phyloP scores from a whole-genome alignment of 2,329 filamentous ascomycete genomes.

The Scleromitrula shiraiana region DNA sequence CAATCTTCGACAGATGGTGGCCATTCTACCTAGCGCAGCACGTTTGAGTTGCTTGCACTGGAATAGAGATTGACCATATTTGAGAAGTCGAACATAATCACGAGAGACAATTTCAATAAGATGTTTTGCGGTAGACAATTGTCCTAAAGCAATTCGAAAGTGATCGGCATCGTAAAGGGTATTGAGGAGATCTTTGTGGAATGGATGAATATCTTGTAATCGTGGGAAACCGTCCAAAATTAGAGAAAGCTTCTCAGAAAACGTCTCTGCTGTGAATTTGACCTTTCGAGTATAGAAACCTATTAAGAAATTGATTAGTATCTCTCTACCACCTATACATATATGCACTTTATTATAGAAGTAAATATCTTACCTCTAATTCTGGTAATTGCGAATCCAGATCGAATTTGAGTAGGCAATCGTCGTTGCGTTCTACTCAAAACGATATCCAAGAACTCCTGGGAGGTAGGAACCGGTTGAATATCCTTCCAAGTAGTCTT shows the following conservation, averaged over 20 bases:
- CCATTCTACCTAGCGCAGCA: slow-evolving; percentile 94
- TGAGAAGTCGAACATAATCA: slow-evolving; percentile 92
- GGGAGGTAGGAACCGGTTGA: slow-evolving; percentile 78
- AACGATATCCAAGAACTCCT: slow-evolving; percentile 97
- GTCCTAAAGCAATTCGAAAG: slow-evolving; percentile 92
- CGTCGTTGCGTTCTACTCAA: slow-evolving; percentile 87
- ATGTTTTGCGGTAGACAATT: slow-evolving; percentile 92
- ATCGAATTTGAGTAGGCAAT: slow-evolving; percentile 88
- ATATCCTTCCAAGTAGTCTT: slow-evolving; percentile 68
- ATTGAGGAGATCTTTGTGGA: slow-evolving; percentile 81
- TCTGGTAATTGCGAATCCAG: slow-evolving; percentile 92
- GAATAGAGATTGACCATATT: slow-evolving; percentile 94
- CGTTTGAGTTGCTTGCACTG: slow-evolving; percentile 99
- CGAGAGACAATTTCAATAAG: slow-evolving; percentile 92
- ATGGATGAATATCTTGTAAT: slow-evolving; percentile 89
- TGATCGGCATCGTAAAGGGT: slow-evolving; percentile 98
- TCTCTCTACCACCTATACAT: not conserved
- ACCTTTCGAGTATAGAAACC: slow-evolving; percentile 96
- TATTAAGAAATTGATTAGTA: slow-evolving; percentile 30
- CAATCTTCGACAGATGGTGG: slow-evolving; percentile 87
- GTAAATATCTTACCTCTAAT: slow-evolving; percentile 51
- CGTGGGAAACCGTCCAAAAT: slow-evolving; percentile 92
- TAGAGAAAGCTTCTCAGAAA: slow-evolving; percentile 82
- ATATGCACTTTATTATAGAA: not conserved
- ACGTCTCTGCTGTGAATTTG: slow-evolving; percentile 97